Base-by-base conservation (phyloP, 768 basidiomycete genomes). In the Wakefieldia striispora region DNA sequence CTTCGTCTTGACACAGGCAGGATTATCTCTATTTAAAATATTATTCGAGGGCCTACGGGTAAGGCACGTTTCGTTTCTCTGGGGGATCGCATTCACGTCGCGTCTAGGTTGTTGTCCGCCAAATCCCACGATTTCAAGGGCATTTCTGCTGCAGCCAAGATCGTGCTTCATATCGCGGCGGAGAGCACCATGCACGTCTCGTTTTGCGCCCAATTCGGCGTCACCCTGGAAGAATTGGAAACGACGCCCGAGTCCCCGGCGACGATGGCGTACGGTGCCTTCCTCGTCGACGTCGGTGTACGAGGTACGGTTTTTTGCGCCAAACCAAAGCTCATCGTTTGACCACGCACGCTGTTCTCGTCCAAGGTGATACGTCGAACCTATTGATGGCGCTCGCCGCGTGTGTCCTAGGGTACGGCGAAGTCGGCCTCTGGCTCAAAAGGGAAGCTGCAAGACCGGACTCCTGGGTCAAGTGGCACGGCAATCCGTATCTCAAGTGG, bases 401-500 rank as follows among this genome's bases (percentile, higher is more conserved):
- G 8, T 97, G 95, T 63, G 73, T 95, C 9, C 70, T 95, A 0
- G 95, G 94, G 3, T 97, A 97, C 62, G 94, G 94, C 11, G 90
- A 95, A 64, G 91, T 94, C 0, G 94, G 93, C 1, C 69, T 91
- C 35, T 90, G 91, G 84, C 71, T 97, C 27, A 78, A 82, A 64
- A 79, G 75, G 31, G 76, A 85, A 51, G 77, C 75, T 6, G 1
- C 61, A 72, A 31, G 59, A 56, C 35, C 72, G 70, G 10, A 64
- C 58, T n/a, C 70, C 19, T 84, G 82, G 77, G 78, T 87, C 17
- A 60, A 73, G 31, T 62, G 83, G 47, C 77, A 83, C 10, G 81
- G 77, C 0, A 95, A 95, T 59, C 80, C 82, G 5, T 97, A 95
- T 66, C 74, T 74, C 37, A 63, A 71, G 50, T 91, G 86, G 87